phyloP scores from a whole-genome alignment of 129 eudicot species.

The Helianthus tuberosus region DNA sequence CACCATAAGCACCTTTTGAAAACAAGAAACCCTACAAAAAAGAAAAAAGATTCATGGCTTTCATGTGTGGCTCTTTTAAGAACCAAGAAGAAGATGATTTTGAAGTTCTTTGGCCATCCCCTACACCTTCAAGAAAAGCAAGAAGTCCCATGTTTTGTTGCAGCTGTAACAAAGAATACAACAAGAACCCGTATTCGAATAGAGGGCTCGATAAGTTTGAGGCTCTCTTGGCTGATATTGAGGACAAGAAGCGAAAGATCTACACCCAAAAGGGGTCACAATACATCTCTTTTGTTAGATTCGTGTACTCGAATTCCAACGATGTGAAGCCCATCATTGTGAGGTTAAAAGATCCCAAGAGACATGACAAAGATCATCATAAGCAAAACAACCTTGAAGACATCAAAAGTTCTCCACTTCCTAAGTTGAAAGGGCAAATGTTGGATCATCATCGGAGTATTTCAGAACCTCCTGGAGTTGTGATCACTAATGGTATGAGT shows the following conservation, averaged over 20 bases:
- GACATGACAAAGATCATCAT: constrained; percentile 19
- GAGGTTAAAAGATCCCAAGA: constrained; percentile 28
- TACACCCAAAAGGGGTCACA: constrained; percentile 50
- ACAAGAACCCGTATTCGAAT: constrained; percentile 44
- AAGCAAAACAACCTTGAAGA: constrained; percentile 25
- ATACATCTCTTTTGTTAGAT: constrained; percentile 46
- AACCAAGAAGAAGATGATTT: constrained; percentile 40
- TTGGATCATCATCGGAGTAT: constrained; percentile 20
- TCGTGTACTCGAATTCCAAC: constrained; percentile 36
- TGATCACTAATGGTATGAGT: neutral
- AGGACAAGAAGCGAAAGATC: constrained; percentile 45
- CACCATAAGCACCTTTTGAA: constrained; percentile 14
- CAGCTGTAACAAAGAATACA: constrained; percentile 26
- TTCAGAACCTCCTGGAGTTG: constrained; percentile 9
- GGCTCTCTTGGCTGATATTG: constrained; percentile 52
- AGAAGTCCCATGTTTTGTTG: constrained; percentile 24
- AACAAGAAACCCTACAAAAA: constrained; percentile 21
- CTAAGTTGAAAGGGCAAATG: constrained; percentile 17
- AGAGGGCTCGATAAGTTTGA: constrained; percentile 54
- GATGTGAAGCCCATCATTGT: constrained; percentile 38
- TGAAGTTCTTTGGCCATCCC: constrained; percentile 31
- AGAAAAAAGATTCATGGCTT: constrained; percentile 30
- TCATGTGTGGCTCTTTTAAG: constrained; percentile 41
- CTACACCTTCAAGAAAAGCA: constrained; percentile 30
- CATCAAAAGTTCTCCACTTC: constrained; percentile 12